Evolutionary conservation across 2,329 filamentous ascomycete species (phyloP).

Genomic region (Ophiostoma pallidulum): DNA sequence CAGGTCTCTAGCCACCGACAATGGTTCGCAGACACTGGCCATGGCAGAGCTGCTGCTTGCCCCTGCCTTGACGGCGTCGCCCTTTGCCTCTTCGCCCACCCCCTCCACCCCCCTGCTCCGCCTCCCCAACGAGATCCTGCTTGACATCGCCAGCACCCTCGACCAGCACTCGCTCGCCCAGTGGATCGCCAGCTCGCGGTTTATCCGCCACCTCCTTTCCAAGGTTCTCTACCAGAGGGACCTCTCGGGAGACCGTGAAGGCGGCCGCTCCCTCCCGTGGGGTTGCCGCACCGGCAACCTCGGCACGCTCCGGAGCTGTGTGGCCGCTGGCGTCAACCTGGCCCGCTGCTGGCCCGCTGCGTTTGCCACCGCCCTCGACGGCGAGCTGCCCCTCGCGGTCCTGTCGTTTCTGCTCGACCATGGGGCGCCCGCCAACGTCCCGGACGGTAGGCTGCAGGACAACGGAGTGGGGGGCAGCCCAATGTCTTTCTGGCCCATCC

Average conservation of each 20-base stretch:
- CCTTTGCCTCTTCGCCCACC: too few species aligned
- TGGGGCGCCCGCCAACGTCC: not conserved
- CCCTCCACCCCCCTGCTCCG: not conserved
- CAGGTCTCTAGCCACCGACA: too few species aligned
- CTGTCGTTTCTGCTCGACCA: constrained; percentile 1
- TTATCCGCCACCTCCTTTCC: constrained; percentile 5
- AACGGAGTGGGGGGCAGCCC: not conserved
- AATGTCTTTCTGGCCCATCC: constrained; percentile 11
- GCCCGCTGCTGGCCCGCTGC: not conserved
- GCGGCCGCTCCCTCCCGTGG: not conserved
- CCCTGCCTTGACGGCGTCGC: not conserved
- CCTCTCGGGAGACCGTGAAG: not conserved
- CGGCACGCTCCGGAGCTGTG: not conserved
- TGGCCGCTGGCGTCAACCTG: not conserved
- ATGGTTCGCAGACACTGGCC: not conserved
- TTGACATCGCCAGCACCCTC: constrained; percentile 3
- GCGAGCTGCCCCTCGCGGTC: not conserved
- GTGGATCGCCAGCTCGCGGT: not conserved
- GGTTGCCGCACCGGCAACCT: constrained; percentile 5
- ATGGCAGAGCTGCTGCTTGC: constrained; percentile 1
- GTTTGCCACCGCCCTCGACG: not conserved
- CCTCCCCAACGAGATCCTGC: constrained; percentile 9
- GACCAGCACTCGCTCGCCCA: not conserved
- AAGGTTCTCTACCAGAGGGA: constrained; percentile 5
- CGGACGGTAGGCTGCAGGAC: not conserved